Percentiles rank a stretch among this genome's conserved stretches.
These are phyloP conservation scores for Candida silvicultrix DNA, from an alignment of 805 yeast genomes.

Conservation along the genomic window DNA sequence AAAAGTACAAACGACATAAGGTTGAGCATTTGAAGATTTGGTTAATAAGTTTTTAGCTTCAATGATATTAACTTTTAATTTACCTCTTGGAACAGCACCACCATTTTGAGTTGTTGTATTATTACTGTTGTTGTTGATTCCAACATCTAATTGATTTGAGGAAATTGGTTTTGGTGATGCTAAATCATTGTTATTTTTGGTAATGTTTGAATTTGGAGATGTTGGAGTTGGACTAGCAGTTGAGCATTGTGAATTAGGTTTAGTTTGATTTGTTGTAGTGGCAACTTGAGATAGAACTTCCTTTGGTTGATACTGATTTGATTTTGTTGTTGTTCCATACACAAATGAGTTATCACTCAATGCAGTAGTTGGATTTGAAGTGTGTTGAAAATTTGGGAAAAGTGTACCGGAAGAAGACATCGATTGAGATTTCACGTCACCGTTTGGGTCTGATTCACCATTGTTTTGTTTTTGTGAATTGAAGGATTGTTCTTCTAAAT, in stretches of 20 bases:
- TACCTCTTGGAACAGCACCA: constrained; percentile 52
- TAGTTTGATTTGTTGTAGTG: constrained; percentile 12
- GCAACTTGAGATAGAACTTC: constrained; percentile 29
- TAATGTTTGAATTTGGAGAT: constrained; percentile 3
- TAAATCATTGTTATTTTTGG: constrained; percentile 2
- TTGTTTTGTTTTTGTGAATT: constrained; percentile 6
- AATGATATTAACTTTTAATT: constrained; percentile 69
- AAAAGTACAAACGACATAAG: constrained; percentile 87
- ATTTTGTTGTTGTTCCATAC: constrained; percentile 57
- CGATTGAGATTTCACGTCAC: not conserved
- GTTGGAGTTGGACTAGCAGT: constrained; percentile 7
- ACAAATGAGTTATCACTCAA: constrained; percentile 55
- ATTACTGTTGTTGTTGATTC: constrained; percentile 28
- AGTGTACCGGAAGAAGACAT: constrained; percentile 8
- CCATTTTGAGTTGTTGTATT: not conserved
- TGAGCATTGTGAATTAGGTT: constrained; percentile 1
- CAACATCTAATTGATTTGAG: constrained; percentile 9
- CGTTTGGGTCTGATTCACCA: not conserved
- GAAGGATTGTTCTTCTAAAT: constrained; percentile 5
- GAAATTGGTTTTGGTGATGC: constrained; percentile 10
- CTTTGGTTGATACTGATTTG: constrained; percentile 27
- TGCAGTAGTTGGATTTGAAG: constrained; percentile 66
- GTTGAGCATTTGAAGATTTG: constrained; percentile 52
- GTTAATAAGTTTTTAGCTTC: constrained; percentile 71
- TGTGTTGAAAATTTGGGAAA: constrained; percentile 35